Conservation (phyloP, 352 stramenopile genomes). For the Nothophytophthora sp. region DNA sequence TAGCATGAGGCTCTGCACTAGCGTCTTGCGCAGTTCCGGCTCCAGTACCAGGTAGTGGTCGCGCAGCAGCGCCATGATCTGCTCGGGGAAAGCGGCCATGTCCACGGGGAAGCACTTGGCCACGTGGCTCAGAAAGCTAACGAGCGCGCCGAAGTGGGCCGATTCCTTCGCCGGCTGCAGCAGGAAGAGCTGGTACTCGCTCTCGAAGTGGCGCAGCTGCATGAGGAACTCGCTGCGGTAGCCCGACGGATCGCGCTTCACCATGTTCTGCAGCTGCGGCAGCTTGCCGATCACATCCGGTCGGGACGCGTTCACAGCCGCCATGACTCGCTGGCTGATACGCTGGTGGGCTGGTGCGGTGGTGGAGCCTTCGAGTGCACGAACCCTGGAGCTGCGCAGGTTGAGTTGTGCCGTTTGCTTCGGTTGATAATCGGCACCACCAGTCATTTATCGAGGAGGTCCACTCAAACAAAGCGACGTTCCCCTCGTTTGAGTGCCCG, state of each 20-base stretch:
- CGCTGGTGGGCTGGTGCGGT: too few species aligned
- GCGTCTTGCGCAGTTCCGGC: slow-evolving; percentile 92
- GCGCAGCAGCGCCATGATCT: slow-evolving; percentile 94
- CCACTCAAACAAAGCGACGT: too few species aligned
- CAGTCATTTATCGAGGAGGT: not conserved
- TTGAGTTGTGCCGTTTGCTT: not conserved
- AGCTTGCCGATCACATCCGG: slow-evolving; percentile 91
- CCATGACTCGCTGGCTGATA: slow-evolving; percentile 29
- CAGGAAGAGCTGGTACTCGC: slow-evolving; percentile 95
- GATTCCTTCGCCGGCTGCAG: slow-evolving; percentile 92
- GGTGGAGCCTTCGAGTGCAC: too few species aligned
- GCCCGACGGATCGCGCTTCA: slow-evolving; percentile 96
- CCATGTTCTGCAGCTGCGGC: slow-evolving; percentile 98
- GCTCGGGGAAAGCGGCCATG: slow-evolving; percentile 84
- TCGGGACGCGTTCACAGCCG: slow-evolving; percentile 72
- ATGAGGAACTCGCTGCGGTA: slow-evolving; percentile 98
- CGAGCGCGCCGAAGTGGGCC: slow-evolving; percentile 94
- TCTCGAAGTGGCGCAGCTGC: slow-evolving; percentile 96
- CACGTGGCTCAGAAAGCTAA: slow-evolving; percentile 96
- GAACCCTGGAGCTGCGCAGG: too few species aligned
- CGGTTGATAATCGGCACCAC: not conserved
- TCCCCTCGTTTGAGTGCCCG: not conserved
- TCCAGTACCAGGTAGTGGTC: slow-evolving; percentile 90
- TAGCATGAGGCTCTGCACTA: slow-evolving; percentile 96
- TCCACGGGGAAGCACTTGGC: slow-evolving; percentile 89